Evolutionary conservation across 2,329 filamentous ascomycete genomes (phyloP), one percentile per base, ranked within the genome.

Genomic region (Botrytis galanthina): DNA sequence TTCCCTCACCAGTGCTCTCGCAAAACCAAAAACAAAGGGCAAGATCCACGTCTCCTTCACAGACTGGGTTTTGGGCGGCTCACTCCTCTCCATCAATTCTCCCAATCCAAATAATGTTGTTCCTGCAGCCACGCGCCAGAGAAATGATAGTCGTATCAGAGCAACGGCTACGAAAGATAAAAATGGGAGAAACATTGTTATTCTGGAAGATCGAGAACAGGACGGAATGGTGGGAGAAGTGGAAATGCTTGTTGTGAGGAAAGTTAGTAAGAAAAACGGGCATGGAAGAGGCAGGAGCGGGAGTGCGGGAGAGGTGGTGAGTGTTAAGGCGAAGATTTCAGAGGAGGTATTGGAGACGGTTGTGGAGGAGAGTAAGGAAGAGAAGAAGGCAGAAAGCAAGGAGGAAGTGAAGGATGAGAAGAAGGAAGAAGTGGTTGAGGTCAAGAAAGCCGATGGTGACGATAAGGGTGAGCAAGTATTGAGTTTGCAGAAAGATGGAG

Each of bases 31-130:
- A 70, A 68, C 51, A 29, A 73, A 76, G 64, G 70, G 72, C 26
- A 78, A 77, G 59, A 64, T 79, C 14, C 73, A 74, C 20, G n/a
- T 80, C 51, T 80, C 78, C 44, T 77, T 80, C 54, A 77, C 77
- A n/a, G 79, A 76, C 62, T 80, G 79, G 79, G 71, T 78, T 5
- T 73, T 80, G 18, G 79, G 79, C 26, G 79, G 79, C 59, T 75
- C 76, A 4, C 73, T 80, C n/a, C 37, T 79, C 51, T 75, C 74
- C 16, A 46, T 74, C 7, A 66, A 44, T 14, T 71, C 67, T 20
- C 59, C 70, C 12, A 57, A 37, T 1, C 51, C 51, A 6, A 29
- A 29, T 18, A 57, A 29, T 57, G 51, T 9, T 32, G 29, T 29
- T 72, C 6, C 54, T 1, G 42, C 51, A 26, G 46, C 44, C 10